Base-by-base conservation (phyloP, 495 filamentous ascomycete genomes). In the Tuber aestivum region DNA sequence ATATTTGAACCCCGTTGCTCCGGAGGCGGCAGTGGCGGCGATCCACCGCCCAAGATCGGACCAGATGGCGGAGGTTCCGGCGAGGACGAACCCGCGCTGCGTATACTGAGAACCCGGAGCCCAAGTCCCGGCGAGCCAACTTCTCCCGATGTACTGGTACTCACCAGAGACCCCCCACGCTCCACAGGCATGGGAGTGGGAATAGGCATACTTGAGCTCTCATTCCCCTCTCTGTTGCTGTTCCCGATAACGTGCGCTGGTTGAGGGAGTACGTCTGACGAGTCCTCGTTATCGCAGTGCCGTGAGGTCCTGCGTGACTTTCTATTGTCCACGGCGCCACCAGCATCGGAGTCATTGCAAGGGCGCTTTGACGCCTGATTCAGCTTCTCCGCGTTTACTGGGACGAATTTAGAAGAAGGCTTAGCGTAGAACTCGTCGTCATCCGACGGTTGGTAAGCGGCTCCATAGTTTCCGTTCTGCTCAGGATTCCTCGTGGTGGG, bases 301-400 rank as follows among this genome's bases (percentile, higher is more conserved):
- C 56, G 32, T 35, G 56, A 65, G 56, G 56, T 65, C 56, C 32
- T 65, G 27, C 56, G 56, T 65, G 56, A 65, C 56, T 65, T 65
- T 35, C 56, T 65, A 8, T 35, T 35, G 18, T 65, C 56, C 27
- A 14, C 32, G 2, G 56, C 14, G 56, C 20, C 56, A 32, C 14
- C 16, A 35, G 56, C 27, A 35, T 65, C 56, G 32, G 56, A 65
- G 56, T 65, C 56, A 65, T 35, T 65, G 18, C 56, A 35, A 27
- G 27, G 56, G 14, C 56, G 56, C 56, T 65, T 65, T 35, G 56
- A 65, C 3, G 56, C 56, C 27, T 65, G 56, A 18, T 65, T 65
- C 16, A 65, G 56, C 56, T 5, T 12, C 20, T 14, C 56, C 10
- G 16, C 5, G 56, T 65, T 65, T 18, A 3, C 56, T 35, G 27